Base-by-base conservation (phyloP, 2,329 filamentous ascomycete species). In the Aspergillus ruber region DNA sequence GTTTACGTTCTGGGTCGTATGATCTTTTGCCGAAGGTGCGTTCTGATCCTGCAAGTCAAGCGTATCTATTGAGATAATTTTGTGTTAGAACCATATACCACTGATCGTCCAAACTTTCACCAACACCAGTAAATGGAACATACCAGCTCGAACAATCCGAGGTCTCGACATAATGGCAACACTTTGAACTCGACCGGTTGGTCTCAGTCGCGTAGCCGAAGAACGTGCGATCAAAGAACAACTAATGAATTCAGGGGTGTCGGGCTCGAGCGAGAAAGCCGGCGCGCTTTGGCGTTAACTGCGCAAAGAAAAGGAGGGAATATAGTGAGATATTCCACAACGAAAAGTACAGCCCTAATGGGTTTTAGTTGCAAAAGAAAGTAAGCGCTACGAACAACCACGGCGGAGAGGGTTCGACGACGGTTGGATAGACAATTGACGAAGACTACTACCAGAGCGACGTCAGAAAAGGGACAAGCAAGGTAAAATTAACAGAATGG, bases 21-120 rank as follows among this genome's bases (percentile, higher is more conserved):
- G 90, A 65, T 90, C 86, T 73, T 95, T 80, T 35, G 91, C 88
- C 41, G 90, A 93, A 29, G 90, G 89, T 50, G 85, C 77, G 62
- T 84, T 76, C 63, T 83, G 86, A 71, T 89, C 82, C 78, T 97
- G 93, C 45, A 97, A 83, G 73, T 97, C 93, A 72, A 96, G 86
- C 53, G 91, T 94, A 75, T 97, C 91, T 95, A 70, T 50, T 45
- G 45, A 18, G 17, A 39, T 20, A 35, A 35, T n/a, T 15, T 15
- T 8, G 13, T 7, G 15, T 35, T n/a, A 35, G 13, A n/a, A 13
- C n/a, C 15, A 35, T n/a, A 21, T 18, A 39, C 18, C 18, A 39
- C 38, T 27, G 23, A 42, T 60, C 42, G 58, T 49, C 27, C 47
- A 39, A 44, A 29, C 18, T 23, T 15, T 12, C 43, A 44, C 21